Base-by-base conservation (phyloP, 176 grass and related monocot species). In the Eleusine coracana region DNA sequence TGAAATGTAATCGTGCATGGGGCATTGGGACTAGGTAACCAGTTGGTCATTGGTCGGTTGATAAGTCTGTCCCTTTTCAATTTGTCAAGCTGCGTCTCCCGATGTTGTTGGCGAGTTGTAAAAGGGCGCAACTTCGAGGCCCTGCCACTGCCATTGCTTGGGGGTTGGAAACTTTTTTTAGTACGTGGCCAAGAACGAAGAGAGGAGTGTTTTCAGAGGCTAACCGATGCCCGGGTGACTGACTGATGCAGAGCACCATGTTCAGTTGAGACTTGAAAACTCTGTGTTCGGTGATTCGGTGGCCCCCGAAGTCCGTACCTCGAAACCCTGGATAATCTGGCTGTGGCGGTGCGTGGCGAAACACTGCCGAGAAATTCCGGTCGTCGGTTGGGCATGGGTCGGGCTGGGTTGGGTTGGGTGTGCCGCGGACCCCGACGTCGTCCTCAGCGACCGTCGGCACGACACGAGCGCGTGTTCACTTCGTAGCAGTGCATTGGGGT, bases 71-170 rank as follows among this genome's bases (percentile, higher is more conserved):
- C 77, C 44, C 29, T 74, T 66, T 78, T 51, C 73, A 68, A 68
- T 84, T 50, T 80, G 72, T 64, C 63, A 72, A 91, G 81, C 56
- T 60, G 66, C 65, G 12, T 4, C 34, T 45, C 28, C 83, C 88
- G 71, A 86, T 73, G 78, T 70, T 45, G 50, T 63, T 11, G 10
- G 49, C 63, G 80, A 66, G 41, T 68, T 48, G 78, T 48, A 21
- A 5, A 81, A 64, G 70, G 25, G 2, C 44, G 12, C 44, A 46
- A 37, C 27, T 60, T 62, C 46, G 54, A 82, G 73, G 78, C 6
- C 40, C 46, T 60, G 86, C 66, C 54, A 73, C 46, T 60, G 86
- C 66, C 54, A 73, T 79, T 73, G 86, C 74, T 82, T 73, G 14
- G 74, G 74, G 36, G 13, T 58, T 52, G 74, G 71, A 79, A 67